Base-by-base conservation (phyloP, 2,329 filamentous ascomycete genomes). In the Alternaria gansuensis region DNA sequence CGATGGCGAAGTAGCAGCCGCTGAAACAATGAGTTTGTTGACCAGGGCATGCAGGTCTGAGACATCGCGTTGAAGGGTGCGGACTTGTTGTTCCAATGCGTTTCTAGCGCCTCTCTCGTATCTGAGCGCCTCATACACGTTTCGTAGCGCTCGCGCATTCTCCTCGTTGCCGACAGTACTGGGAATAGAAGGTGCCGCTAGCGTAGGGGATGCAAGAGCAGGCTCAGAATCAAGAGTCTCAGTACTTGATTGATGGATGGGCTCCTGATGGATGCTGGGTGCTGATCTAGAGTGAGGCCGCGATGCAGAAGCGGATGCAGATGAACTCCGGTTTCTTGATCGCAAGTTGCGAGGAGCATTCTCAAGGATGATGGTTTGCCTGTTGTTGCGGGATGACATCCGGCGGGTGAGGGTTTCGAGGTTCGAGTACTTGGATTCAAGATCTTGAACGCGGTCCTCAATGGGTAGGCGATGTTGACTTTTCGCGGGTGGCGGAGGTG, bases 331-430 rank as follows among this genome's bases (percentile, higher is more conserved):
- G 26, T 76, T 71, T 4, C 76, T 65, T 4, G 72, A 69, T 9
- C 73, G 70, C 1, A 73, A 65, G 13, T 68, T 75, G 43, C 70
- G 73, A 4, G 76, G 75, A 34, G 75, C 71, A 23, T 74, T 75
- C 46, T 77, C 75, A 9, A 78, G 71, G 37, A 78, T 76, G 56
- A 78, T 76, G 50, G 75, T 77, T 59, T 78, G 75, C 4, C 73
- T 73, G 43, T 74, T 74, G 56, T 62, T 75, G 59, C 71, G 72
- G 7, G 71, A 69, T 9, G 73, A 74, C 23, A 78, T 57, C 26
- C 72, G 71, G 36, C 68, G 74, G 8, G 77, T 60, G 1, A 74
- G 74, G 2, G 64, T 62, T 51, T 76, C 74, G 11, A 78, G 67
- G 9, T 60, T 64, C 1, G 69, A 68, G 53, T 75, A 65, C 33